phyloP scores from a whole-genome alignment of 352 stramenopile species.

The Chrysophaeum taylorii region DNA sequence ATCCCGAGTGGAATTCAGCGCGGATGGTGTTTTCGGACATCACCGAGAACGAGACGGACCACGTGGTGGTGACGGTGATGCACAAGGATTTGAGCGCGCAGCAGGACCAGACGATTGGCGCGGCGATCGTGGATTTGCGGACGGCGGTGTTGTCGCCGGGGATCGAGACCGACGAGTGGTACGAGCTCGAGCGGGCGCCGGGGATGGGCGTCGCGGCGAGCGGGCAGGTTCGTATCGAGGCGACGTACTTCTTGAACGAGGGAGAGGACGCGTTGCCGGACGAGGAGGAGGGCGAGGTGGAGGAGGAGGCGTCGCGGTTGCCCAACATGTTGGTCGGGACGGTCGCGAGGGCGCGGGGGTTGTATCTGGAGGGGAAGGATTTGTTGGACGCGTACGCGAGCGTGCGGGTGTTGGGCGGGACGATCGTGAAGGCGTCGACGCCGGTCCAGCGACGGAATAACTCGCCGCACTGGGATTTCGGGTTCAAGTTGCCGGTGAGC shows the following conservation, averaged over 20 bases:
- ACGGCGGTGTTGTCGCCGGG: background rate
- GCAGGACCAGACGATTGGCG: background rate
- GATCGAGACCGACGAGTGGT: conserved; percentile 1
- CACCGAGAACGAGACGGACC: background rate
- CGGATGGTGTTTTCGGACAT: conserved; percentile 1
- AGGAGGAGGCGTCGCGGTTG: background rate
- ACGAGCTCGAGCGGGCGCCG: background rate
- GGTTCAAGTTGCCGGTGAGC: background rate
- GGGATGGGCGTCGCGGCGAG: background rate
- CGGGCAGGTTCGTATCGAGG: background rate
- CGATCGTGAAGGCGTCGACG: background rate
- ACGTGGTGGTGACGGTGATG: background rate
- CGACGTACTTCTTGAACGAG: background rate
- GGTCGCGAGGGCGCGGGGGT: background rate
- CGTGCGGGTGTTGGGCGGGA: background rate
- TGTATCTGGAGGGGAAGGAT: background rate
- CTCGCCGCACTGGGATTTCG: background rate
- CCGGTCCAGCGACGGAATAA: background rate
- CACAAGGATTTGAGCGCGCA: background rate
- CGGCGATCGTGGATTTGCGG: background rate
- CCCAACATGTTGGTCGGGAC: conserved; percentile 15
- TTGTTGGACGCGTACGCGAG: background rate
- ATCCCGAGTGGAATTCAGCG: background rate
- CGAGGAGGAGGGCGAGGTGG: conserved; percentile 1
- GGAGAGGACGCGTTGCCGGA: too few species aligned